A percentile compares a stretch with the other conserved stretches of the same genome.
phyloP scores from a whole-genome alignment of 1,139 yeast genomes.

The Arxiozyma bovina region DNA sequence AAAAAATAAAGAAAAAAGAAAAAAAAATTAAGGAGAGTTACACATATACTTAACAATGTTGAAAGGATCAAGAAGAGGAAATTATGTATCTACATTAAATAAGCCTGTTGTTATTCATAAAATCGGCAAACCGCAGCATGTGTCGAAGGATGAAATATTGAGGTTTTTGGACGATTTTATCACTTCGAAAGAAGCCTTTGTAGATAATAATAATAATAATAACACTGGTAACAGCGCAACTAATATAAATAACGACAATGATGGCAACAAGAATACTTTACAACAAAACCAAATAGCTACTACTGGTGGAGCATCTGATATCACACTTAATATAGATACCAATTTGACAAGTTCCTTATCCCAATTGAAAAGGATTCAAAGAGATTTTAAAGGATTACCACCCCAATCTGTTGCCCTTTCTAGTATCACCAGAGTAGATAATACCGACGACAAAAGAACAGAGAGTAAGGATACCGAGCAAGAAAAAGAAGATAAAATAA shows the following conservation, averaged over 20 bases:
- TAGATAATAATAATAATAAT: conserved; percentile 7
- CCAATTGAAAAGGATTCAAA: conserved; percentile 58
- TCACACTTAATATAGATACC: conserved; percentile 15
- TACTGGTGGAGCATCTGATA: conserved; percentile 4
- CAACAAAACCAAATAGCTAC: neutral
- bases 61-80: conserved; percentile 34
- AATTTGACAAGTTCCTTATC: conserved; percentile 37
- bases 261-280: too few species aligned
- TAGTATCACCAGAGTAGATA: neutral
- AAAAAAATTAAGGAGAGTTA: too few species aligned
- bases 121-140: conserved; percentile 23
- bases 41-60: conserved; percentile 17
- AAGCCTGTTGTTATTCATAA: conserved; percentile 42
- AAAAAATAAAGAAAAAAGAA: too few species aligned
- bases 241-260: neutral
- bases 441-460: neutral
- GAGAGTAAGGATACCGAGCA: conserved; percentile 1
- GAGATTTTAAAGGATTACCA: conserved; percentile 68
- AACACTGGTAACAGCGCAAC: conserved; percentile 8
- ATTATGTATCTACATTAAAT: conserved; percentile 39
- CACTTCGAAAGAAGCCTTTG: conserved; percentile 24
- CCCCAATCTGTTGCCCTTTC: conserved; percentile 35
- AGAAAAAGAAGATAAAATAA: conserved; percentile 5
- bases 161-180: conserved; percentile 39
- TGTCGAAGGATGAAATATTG: conserved; percentile 38